These are phyloP conservation scores for Zymoseptoria ardabiliae DNA, from an alignment of 2,329 filamentous ascomycete genomes.

Conservation along the genomic window DNA sequence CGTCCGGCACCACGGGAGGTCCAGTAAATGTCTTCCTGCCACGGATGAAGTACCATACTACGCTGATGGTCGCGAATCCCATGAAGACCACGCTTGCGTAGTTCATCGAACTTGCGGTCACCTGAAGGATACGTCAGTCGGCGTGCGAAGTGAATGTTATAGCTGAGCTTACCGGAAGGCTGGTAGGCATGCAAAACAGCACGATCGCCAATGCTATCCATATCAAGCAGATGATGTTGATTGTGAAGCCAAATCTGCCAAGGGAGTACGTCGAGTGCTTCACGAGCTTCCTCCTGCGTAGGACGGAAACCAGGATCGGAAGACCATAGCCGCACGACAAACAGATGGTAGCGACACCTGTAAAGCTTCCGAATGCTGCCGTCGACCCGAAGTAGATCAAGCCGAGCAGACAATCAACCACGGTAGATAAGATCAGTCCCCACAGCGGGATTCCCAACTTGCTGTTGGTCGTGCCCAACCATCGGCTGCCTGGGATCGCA, in stretches of 20 bases:
- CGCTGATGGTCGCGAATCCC: slow-evolving; percentile 28
- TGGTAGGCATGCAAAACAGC: slow-evolving; percentile 65
- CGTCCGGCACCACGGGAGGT: slow-evolving; percentile 27
- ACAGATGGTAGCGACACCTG: slow-evolving; percentile 72
- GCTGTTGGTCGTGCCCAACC: slow-evolving; percentile 49
- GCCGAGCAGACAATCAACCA: slow-evolving; percentile 63
- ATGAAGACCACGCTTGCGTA: slow-evolving; percentile 28
- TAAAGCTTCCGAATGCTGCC: slow-evolving; percentile 73
- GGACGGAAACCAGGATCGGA: slow-evolving; percentile 63
- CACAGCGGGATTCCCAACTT: slow-evolving; percentile 62
- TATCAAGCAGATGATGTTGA: slow-evolving; percentile 60
- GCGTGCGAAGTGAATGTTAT: slow-evolving; percentile 3
- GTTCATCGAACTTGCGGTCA: slow-evolving; percentile 37
- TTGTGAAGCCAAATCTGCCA: slow-evolving; percentile 58
- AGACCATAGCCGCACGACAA: slow-evolving; percentile 68
- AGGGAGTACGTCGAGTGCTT: slow-evolving; percentile 60
- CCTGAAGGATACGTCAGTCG: slow-evolving; percentile 6
- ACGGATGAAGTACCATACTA: slow-evolving; percentile 29
- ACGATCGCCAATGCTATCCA: slow-evolving; percentile 66
- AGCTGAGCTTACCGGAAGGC: slow-evolving; percentile 28
- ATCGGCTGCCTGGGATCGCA: slow-evolving; percentile 47
- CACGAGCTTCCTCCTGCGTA: slow-evolving; percentile 61
- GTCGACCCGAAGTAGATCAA: slow-evolving; percentile 73
- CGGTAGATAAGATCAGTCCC: slow-evolving; percentile 60
- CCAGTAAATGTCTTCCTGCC: slow-evolving; percentile 31